Conservation (phyloP, 2,329 filamentous ascomycete species). For the Parafenestella ontariensis region DNA sequence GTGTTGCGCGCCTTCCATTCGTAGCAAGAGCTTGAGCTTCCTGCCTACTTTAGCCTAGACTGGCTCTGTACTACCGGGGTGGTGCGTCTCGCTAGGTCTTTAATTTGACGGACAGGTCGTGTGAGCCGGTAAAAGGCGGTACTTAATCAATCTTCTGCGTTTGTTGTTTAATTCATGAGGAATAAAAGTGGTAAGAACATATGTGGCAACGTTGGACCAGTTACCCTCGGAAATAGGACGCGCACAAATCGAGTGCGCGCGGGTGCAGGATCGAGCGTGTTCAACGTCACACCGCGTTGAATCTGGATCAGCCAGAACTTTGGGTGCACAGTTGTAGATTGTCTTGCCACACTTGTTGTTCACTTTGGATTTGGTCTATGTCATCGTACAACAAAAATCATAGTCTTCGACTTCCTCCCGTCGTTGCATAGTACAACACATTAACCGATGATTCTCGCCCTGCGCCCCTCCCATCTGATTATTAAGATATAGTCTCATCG, state of each 20-base stretch:
- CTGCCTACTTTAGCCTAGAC: not conserved
- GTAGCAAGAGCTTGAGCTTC: not conserved
- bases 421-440: not conserved
- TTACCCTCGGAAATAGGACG: not conserved
- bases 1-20: constrained; percentile 1
- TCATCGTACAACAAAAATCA: not conserved
- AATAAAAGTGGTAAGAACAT: not conserved
- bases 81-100: not conserved
- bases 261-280: not conserved
- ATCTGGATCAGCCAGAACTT: not conserved
- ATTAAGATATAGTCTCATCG: not conserved
- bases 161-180: not conserved
- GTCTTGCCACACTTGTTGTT: not conserved
- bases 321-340: not conserved
- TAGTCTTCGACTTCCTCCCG: not conserved
- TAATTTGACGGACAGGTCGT: not conserved
- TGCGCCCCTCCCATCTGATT: not conserved
- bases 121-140: not conserved
- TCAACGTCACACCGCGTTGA: not conserved
- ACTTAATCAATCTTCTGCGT: not conserved
- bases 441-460: not conserved
- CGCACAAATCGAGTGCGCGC: not conserved
- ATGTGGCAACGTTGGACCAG: not conserved
- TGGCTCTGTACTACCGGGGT: not conserved
- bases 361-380: not conserved